Evolutionary conservation across 1,284 basidiomycete genomes (phyloP), one percentile per base, ranked within the genome.

Genomic region (Bondarzewia mesenterica): DNA sequence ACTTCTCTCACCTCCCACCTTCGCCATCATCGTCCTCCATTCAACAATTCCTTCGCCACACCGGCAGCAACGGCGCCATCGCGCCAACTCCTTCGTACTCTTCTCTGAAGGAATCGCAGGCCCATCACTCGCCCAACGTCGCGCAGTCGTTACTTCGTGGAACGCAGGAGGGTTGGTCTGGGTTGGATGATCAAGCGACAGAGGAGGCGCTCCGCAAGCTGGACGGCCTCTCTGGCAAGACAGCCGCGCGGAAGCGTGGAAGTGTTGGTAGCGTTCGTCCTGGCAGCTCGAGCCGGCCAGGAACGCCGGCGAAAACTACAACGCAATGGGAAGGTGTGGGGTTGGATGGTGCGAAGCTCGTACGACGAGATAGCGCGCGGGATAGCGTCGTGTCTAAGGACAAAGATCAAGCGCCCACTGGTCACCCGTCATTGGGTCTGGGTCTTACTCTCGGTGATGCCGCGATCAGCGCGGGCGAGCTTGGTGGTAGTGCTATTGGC

Each of bases 171-270:
- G 88, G 88, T 20, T 91, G 88, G 87, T 84, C 82, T 21, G 85
- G 78, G 53, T 70, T 89, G 56, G 85, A 88, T 60, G 89, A 95
- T 58, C 85, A 92, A 53, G 85, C 85, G 15, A 94, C 95, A 2
- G 87, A 83, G 3, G 93, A 96, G 60, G 92, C 92, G 4, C 73
- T 99, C 44, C 81, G 94, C 48, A 96, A 96, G 67, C 70, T 99
- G 21, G 96, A 99, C 59, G 95, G 95, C 1, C 66, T 98, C 12
- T 80, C 82, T 3, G 82, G 80, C 5, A 91, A 89, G 45, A 10
- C 49, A 56, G 82, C 75, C 36, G 78, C 82, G 16, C 77, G 77
- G 47, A 74, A 76, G 14, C 73, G 55, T 35, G 48, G 50, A 5
- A 56, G 54, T 22, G 40, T 55, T 41, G 53, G 54, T 8, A 56